phyloP scores from a whole-genome alignment of 192 early-diverging fungal genomes.

The Dispira simplex region DNA sequence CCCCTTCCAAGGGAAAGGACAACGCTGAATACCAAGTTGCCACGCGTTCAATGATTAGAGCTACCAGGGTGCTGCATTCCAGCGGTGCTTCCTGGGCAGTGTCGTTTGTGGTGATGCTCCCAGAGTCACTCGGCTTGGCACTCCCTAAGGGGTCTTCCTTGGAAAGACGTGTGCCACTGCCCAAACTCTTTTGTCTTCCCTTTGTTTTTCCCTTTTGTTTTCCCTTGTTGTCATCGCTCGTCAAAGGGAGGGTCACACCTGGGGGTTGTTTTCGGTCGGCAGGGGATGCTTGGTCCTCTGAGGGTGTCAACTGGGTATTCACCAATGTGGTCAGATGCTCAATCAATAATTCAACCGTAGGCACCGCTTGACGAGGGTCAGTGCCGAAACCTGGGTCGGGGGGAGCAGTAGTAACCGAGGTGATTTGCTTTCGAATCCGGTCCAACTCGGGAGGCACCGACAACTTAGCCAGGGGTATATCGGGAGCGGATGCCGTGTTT shows the following conservation, averaged over 20 bases:
- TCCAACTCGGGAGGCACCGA: not conserved
- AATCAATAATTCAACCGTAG: not conserved
- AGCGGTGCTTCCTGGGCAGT: not conserved
- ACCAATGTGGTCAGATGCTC: not conserved
- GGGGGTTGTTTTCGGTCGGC: not conserved
- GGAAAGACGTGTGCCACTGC: not conserved
- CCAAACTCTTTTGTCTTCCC: not conserved
- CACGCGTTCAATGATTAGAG: not conserved
- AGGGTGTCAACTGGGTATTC: not conserved
- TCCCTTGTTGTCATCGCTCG: not conserved
- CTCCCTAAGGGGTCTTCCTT: not conserved
- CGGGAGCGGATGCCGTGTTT: not conserved
- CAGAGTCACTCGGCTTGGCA: not conserved
- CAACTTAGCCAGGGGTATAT: no score
- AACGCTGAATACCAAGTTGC: constrained; percentile 15
- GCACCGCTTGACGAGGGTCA: not conserved
- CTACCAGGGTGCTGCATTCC: not conserved
- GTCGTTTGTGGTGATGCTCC: not conserved
- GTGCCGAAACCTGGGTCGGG: not conserved
- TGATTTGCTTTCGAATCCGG: not conserved
- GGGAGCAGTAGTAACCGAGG: not conserved
- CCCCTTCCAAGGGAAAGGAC: constrained; percentile 30
- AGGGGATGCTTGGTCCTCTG: not conserved
- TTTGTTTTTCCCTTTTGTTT: not conserved
- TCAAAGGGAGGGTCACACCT: not conserved